Evolutionary conservation across 106 monocot genomes (phyloP), one percentile per base, ranked within the genome.

Genomic region (Platanthera zijinensis): DNA sequence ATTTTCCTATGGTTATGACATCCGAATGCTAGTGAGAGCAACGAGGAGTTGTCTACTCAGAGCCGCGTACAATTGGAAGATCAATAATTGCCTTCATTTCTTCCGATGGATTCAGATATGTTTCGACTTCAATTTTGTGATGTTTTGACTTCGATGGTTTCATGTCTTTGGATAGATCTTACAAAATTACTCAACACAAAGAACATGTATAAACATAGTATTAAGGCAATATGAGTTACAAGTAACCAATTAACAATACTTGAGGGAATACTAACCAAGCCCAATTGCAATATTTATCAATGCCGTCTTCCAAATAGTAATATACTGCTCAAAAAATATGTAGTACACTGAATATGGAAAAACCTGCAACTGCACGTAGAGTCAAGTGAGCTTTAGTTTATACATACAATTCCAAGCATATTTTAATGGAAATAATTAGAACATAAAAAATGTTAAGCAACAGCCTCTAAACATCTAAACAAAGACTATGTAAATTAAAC

Each of bases 271-370:
- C 95, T 80, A 81, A 99, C 97, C 91, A 62, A 99, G 88, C 64
- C 80, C 86, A 87, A 94, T 84, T 63, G 85, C 83, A 50, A 99
- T 87, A 74, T 85, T 81, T 69, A 89, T 85, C 69, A 92, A 72
- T 22, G 97, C 89, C 15, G 90, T 99, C 85, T 82, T 99, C 97
- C 97, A 99, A 79, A 99, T 89, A 75, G 89, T 86, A 70, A 99
- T 76, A 63, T 99, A 99, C 61, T 99, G 97, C 73, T 99, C 94
- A 74, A 99, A 99, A 79, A 88, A 99, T 86, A 99, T 94, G 78
- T 99, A 99, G 84, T 92, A 99, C 8, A 99, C 97, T 8, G 97
- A 91, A 88, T 99, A 99, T 61, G 97, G 97, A 81, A 94, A 99
- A 5, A 99, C 82, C 77, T 99, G 77, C 80, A 99, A 94, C 97